Percentiles rank a stretch among this genome's conserved stretches.
Conservation (phyloP, 352 stramenopile genomes). For the Globisporangium iwayamae region DNA sequence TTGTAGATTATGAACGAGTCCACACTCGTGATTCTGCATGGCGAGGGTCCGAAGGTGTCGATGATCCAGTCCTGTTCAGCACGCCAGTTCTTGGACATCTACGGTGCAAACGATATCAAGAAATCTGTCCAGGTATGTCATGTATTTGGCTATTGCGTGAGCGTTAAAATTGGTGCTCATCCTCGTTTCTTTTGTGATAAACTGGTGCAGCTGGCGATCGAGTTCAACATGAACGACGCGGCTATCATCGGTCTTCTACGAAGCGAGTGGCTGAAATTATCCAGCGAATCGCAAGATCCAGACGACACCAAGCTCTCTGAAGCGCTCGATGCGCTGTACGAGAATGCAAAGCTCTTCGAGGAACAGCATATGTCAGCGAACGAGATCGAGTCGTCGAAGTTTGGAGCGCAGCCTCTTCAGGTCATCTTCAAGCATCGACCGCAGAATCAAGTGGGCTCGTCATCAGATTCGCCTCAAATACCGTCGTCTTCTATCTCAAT, state of each 20-base stretch:
- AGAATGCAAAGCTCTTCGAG: conserved; percentile 46
- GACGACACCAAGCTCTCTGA: conserved; percentile 35
- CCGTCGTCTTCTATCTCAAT: conserved; percentile 6
- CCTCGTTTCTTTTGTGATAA: background rate
- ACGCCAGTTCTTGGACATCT: conserved; percentile 71
- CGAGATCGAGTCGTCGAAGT: conserved; percentile 29
- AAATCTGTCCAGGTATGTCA: conserved; percentile 60
- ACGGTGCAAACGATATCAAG: conserved; percentile 50
- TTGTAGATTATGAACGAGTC: conserved; percentile 67
- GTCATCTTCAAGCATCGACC: conserved; percentile 85
- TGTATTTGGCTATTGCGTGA: background rate
- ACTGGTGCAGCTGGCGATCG: conserved; percentile 56
- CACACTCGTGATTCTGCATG: conserved; percentile 66
- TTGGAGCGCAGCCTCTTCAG: conserved; percentile 48
- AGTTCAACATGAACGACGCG: conserved; percentile 70
- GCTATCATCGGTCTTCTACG: conserved; percentile 45
- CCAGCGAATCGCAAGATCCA: conserved; percentile 12
- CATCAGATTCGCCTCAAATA: conserved; percentile 11
- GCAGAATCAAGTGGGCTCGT: conserved; percentile 28
- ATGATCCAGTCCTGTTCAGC: conserved; percentile 68
- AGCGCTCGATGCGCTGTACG: conserved; percentile 42
- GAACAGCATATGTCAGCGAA: conserved; percentile 37
- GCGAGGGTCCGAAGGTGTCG: conserved; percentile 71
- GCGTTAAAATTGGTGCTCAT: background rate
- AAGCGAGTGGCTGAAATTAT: conserved; percentile 42